Evolutionary conservation across 2,329 filamentous ascomycete genomes (phyloP).

Genomic region (Aspergillus novofumigatus): DNA sequence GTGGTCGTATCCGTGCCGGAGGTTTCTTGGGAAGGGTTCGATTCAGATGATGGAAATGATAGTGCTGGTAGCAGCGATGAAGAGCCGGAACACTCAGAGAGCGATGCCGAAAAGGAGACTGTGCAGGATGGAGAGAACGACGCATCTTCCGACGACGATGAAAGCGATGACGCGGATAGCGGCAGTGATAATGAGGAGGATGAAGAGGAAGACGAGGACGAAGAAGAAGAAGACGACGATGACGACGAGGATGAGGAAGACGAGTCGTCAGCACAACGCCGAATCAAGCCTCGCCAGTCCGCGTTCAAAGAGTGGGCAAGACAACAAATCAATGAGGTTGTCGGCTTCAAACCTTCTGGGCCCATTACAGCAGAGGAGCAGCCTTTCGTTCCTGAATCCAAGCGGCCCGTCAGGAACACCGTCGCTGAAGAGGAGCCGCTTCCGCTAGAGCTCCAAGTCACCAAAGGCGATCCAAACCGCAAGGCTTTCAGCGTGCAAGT

Average conservation of each 20-base stretch:
- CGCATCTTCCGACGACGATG: constrained; percentile 26
- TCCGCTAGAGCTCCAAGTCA: constrained; percentile 36
- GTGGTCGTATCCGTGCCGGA: constrained; percentile 31
- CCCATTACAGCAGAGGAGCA: constrained; percentile 29
- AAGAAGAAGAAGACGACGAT: constrained; percentile 25
- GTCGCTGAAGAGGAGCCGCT: constrained; percentile 38
- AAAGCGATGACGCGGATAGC: constrained; percentile 30
- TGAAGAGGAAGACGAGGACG: constrained; percentile 12
- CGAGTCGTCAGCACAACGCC: constrained; percentile 9
- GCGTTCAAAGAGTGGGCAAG: constrained; percentile 95
- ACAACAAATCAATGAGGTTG: constrained; percentile 75
- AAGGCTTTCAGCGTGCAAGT: constrained; percentile 76
- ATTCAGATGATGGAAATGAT: constrained; percentile 44
- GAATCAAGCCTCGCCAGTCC: constrained; percentile 43
- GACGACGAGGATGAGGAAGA: constrained; percentile 21
- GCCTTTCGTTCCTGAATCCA: constrained; percentile 23
- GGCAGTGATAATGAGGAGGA: constrained; percentile 13
- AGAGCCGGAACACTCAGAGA: constrained; percentile 14
- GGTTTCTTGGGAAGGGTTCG: constrained; percentile 44
- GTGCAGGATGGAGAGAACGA: constrained; percentile 27
- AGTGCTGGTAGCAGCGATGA: constrained; percentile 27
- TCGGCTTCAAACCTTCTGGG: constrained; percentile 60
- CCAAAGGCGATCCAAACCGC: constrained; percentile 48
- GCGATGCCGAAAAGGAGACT: constrained; percentile 15
- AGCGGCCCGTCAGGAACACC: constrained; percentile 34